Conservation (phyloP, 1,284 basidiomycete species). For the Pterula multifida region DNA sequence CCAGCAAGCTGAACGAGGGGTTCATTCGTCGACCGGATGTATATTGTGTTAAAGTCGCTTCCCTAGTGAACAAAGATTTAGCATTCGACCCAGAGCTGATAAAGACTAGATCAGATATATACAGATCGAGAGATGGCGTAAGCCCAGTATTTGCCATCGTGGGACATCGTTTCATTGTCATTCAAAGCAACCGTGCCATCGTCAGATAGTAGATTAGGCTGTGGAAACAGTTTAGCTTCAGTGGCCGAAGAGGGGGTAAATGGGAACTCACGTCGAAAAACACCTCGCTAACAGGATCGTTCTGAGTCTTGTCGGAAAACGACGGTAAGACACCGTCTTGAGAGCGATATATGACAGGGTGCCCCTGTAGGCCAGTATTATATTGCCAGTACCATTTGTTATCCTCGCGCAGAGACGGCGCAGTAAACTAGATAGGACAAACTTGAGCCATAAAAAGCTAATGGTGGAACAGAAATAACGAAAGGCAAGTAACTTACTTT, state of each 20-base stretch:
- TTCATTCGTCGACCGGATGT: constrained; percentile 45
- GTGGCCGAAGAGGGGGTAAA: constrained; percentile 2
- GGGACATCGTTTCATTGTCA: constrained; percentile 43
- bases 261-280: constrained; percentile 57
- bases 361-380: constrained; percentile 44
- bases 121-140: constrained; percentile 70
- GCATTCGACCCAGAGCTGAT: constrained; percentile 1
- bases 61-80: constrained; percentile 31
- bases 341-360: constrained; percentile 54
- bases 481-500: constrained; percentile 42
- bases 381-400: constrained; percentile 70
- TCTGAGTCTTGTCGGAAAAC: constrained; percentile 26
- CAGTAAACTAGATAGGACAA: constrained; percentile 34
- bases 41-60: constrained; percentile 64
- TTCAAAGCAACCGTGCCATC: constrained; percentile 66
- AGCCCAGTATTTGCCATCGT: constrained; percentile 59
- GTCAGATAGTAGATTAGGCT: constrained; percentile 59
- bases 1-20: constrained; percentile 8
- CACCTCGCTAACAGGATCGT: constrained; percentile 42
- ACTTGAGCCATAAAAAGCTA: constrained; percentile 5
- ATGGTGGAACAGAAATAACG: constrained; percentile 1
- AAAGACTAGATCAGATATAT: constrained; percentile 10
- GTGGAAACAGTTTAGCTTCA: constrained; percentile 4
- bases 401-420: constrained; percentile 50
- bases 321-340: constrained; percentile 39